Conservation (phyloP, 257 asterid species). For the Forsythia viridissima region DNA sequence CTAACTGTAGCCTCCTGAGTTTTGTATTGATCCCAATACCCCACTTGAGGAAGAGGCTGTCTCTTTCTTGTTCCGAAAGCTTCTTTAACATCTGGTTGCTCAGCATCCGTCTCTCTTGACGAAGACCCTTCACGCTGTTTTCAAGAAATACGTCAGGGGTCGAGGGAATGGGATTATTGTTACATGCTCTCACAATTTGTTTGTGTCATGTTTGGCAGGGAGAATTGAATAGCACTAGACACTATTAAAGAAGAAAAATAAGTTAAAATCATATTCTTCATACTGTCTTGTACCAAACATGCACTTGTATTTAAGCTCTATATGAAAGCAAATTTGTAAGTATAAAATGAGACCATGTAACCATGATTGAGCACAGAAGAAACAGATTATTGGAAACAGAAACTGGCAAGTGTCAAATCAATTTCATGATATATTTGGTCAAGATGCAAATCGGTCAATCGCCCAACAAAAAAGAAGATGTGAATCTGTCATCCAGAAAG, state of each 20-base stretch:
- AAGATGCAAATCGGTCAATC: background rate
- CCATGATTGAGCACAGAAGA: too few relatives aligned
- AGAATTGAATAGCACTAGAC: background rate
- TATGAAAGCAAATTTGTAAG: too few relatives aligned
- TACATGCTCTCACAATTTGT: background rate
- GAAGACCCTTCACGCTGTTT: constrained; percentile 69
- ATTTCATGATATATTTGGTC: background rate
- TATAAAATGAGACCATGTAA: too few relatives aligned
- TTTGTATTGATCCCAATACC: constrained; percentile 65
- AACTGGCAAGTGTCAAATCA: background rate
- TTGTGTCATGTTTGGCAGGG: background rate
- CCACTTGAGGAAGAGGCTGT: constrained; percentile 77
- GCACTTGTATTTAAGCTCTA: too few relatives aligned
- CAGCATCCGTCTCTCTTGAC: constrained; percentile 69
- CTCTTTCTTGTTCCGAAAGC: constrained; percentile 74
- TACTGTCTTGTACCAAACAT: too few relatives aligned
- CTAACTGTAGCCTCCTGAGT: constrained; percentile 71
- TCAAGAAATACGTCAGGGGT: constrained; percentile 9
- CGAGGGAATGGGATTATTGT: background rate
- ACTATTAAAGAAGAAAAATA: background rate
- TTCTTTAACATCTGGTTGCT: constrained; percentile 75
- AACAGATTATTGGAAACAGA: too few relatives aligned
- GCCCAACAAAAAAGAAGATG: background rate
- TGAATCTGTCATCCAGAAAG: background rate
- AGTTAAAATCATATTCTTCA: background rate